phyloP scores from a whole-genome alignment of 83 land plant genomes.

The Picea engelmannii region DNA sequence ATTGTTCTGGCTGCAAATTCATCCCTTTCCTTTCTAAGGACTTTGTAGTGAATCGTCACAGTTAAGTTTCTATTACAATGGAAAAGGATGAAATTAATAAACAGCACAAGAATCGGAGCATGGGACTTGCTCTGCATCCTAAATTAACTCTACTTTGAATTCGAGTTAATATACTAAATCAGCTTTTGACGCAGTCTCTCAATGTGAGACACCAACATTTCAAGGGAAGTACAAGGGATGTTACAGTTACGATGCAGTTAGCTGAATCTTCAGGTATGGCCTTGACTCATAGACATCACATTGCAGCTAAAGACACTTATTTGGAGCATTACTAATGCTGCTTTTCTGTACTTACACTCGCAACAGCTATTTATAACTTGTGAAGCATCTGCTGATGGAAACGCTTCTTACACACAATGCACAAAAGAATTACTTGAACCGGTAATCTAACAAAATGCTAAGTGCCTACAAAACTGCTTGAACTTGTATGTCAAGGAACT shows the following conservation, averaged over 20 bases:
- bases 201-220: conserved; percentile 3
- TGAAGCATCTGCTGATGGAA: not conserved
- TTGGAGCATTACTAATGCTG: not conserved
- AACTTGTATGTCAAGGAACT: conserved; percentile 1
- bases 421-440: not conserved
- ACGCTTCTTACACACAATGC: not conserved
- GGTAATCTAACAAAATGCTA: not conserved
- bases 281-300: not conserved
- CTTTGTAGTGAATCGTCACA: no score
- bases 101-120: not conserved
- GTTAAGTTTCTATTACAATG: not conserved
- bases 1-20: not conserved
- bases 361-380: not conserved
- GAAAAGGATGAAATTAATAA: not conserved
- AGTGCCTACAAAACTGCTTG: not conserved
- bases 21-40: not conserved
- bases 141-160: not conserved
- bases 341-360: not conserved
- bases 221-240: not conserved
- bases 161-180: not conserved
- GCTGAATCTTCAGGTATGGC: not conserved
- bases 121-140: not conserved
- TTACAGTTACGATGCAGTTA: not conserved
- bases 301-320: conserved; percentile 2
- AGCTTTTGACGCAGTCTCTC: conserved; percentile 1